These are phyloP conservation scores for Penicillium antarcticum DNA, from an alignment of 495 filamentous ascomycete species.

Conservation along the genomic window DNA sequence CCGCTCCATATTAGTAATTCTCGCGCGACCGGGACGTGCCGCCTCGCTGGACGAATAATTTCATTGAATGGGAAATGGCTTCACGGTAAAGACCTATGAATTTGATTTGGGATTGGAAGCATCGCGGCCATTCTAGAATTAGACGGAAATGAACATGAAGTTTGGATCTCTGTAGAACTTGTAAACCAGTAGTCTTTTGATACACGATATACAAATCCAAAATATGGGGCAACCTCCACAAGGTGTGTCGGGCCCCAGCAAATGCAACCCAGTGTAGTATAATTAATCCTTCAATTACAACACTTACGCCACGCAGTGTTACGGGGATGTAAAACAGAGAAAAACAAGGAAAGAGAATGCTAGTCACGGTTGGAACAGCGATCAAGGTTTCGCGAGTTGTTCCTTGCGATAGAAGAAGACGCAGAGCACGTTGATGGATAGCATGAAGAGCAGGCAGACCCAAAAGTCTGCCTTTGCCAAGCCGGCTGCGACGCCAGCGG, in stretches of 20 bases:
- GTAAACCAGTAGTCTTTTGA: conserved; percentile 3
- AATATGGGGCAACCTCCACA: neutral
- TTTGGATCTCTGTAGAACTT: neutral
- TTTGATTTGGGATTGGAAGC: no score
- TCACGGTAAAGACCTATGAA: no score
- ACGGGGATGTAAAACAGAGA: neutral
- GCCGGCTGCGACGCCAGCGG: conserved; percentile 36
- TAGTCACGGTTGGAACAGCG: neutral
- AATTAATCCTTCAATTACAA: conserved; percentile 8
- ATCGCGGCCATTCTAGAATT: no score
- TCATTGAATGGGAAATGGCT: no score
- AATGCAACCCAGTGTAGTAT: conserved; percentile 5
- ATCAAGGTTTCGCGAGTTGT: conserved; percentile 56
- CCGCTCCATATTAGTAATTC: no score
- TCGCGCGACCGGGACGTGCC: no score
- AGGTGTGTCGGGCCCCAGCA: neutral
- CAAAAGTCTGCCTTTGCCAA: conserved; percentile 53
- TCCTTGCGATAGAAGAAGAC: conserved; percentile 36
- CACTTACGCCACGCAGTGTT: neutral
- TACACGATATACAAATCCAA: conserved; percentile 10
- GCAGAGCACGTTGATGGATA: conserved; percentile 57
- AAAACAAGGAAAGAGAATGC: neutral
- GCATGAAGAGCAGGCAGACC: conserved; percentile 51
- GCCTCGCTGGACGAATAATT: no score
- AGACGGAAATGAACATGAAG: neutral